Base-by-base conservation (phyloP, 345 rosid genomes). In the Gossypium raimondii region DNA sequence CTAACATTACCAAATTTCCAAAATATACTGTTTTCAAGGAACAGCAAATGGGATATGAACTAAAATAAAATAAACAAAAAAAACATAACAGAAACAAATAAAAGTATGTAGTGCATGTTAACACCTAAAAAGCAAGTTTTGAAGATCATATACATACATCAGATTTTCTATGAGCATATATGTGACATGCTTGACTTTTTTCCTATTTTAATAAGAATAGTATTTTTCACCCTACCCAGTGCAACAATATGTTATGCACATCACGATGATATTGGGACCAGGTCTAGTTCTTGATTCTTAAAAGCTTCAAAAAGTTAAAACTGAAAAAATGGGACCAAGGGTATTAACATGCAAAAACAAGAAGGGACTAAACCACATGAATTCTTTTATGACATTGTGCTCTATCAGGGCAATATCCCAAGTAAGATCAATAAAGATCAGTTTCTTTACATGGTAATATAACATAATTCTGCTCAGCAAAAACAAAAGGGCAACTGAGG, bases 1-100 rank as follows among this genome's bases (percentile, higher is more conserved):
- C 29, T 70, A 73, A 41, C 22, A 66, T 70, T 11, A 65, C 61
- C 52, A 66, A 72, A 76, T 25, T 66, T 47, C 22, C 61, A 17
- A 63, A 69, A 22, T 44, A 67, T 56, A 69, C 16, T 17, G 38
- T 50, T 8, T 48, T 52, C 17, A 51, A 52, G 7, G 13, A 52
- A 29, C 8, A 68, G 24, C 9, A 48, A 3, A 24, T 24, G 12
- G 20, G 43, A 24, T 47, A 24, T 47, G 72, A 68, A 48, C 24
- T 14, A 65, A 65, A 11, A 24, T 5, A 27, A 25, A 71, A 51
- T 3, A 45, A 44, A 34, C 0, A 14, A 9, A 75, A 75, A 29
- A 73, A 41, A 34, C 2, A 55, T 6, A 62, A 34, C 41, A 34
- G 41, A 34, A 34, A 34, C 41, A 34, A 34, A 34, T 34, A 34